Percentiles rank a stretch among this genome's conserved stretches.
phyloP scores from a whole-genome alignment of 306 rosid species.

The Pueraria montana region DNA sequence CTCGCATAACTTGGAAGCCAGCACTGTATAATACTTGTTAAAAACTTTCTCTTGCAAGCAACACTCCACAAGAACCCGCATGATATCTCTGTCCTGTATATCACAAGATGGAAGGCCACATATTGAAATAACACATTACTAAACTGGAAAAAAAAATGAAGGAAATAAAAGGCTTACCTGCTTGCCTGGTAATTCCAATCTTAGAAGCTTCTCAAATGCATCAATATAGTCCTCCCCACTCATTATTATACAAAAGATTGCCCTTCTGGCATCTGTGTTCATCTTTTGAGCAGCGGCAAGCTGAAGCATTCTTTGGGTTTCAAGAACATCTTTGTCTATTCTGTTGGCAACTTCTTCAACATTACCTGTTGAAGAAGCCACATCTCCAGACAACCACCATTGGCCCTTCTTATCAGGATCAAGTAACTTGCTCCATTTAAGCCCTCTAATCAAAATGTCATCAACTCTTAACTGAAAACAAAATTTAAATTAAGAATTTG shows the following conservation, averaged over 20 bases:
- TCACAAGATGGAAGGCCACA: constrained; percentile 3
- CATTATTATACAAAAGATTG: constrained; percentile 95
- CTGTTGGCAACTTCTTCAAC: constrained; percentile 76
- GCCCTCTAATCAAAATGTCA: constrained; percentile 73
- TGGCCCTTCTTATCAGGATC: constrained; percentile 92
- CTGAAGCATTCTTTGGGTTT: constrained; percentile 85
- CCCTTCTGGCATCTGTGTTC: constrained; percentile 93
- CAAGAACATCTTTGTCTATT: constrained; percentile 84
- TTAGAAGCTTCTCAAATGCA: constrained; percentile 94
- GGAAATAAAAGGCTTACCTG: constrained; percentile 61
- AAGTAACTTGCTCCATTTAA: constrained; percentile 88
- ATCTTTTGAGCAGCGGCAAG: constrained; percentile 92
- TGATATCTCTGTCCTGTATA: constrained; percentile 84
- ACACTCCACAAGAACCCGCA: constrained; percentile 91
- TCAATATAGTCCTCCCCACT: constrained; percentile 92
- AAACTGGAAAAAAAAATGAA: not conserved
- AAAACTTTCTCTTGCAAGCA: constrained; percentile 94
- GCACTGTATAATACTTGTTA: constrained; percentile 86
- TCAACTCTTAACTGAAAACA: constrained; percentile 77
- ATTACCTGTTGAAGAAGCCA: constrained; percentile 59
- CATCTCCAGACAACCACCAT: constrained; percentile 88
- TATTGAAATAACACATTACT: constrained; percentile 17
- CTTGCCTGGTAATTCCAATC: constrained; percentile 87
- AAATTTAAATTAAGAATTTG: constrained; percentile 30
- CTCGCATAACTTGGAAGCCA: constrained; percentile 90